Conservation (phyloP, 768 basidiomycete genomes). For the Tulasnella sp. region DNA sequence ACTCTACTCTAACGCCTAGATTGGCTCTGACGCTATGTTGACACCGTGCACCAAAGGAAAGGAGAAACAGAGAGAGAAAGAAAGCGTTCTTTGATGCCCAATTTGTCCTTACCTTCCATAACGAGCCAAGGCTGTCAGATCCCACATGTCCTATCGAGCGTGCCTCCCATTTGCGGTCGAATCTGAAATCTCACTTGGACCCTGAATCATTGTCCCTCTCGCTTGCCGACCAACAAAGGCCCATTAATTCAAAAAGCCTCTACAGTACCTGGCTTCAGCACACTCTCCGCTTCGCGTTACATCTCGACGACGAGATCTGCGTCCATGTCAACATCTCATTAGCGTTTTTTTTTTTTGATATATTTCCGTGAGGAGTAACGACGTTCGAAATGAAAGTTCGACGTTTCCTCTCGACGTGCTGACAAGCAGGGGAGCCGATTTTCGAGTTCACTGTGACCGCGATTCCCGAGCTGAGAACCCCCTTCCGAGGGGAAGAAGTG, state of each 20-base stretch:
- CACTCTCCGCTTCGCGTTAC: background rate
- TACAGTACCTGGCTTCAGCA: background rate
- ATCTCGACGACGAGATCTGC: background rate
- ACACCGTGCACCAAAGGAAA: background rate
- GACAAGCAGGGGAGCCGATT: too few relatives aligned
- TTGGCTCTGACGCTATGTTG: background rate
- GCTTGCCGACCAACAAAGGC: background rate
- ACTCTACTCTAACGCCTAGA: background rate
- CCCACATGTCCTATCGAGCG: background rate
- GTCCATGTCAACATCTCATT: background rate
- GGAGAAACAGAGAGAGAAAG: background rate
- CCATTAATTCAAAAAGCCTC: constrained; percentile 1
- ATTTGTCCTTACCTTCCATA: background rate
- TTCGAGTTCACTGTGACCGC: too few relatives aligned
- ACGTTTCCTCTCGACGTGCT: too few relatives aligned
- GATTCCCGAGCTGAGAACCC: too few relatives aligned
- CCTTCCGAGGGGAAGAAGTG: too few relatives aligned
- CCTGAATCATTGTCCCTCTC: background rate
- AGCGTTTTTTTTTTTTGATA: background rate
- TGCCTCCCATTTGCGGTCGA: background rate
- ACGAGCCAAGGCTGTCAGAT: background rate
- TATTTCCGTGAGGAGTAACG: background rate
- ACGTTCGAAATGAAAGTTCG: background rate
- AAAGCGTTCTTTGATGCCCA: background rate
- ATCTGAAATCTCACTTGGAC: background rate